Percentiles rank a stretch among this genome's conserved stretches.
phyloP scores from a whole-genome alignment of 2,329 filamentous ascomycete species.

The Penicillium digitatum region DNA sequence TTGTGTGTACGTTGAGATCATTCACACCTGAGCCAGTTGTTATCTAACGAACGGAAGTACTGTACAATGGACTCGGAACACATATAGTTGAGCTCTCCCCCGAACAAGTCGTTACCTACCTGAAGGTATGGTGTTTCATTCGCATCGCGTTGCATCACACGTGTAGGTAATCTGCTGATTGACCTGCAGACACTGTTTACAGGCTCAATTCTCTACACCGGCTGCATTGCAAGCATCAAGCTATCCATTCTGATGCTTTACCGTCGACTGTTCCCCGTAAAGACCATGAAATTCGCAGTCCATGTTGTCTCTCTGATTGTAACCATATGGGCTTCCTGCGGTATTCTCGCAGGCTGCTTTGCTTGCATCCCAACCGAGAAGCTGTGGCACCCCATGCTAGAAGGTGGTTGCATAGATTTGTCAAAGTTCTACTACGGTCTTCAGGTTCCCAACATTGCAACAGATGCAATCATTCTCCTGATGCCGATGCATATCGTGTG shows the following conservation, averaged over 20 bases:
- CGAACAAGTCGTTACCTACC: slow-evolving; percentile 18
- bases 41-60: slow-evolving; percentile 11
- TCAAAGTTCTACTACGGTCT: slow-evolving; percentile 28
- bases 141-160: neutral
- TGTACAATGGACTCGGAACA: slow-evolving; percentile 25
- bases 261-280: slow-evolving; percentile 24
- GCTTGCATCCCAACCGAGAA: slow-evolving; percentile 26
- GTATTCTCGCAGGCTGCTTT: slow-evolving; percentile 24
- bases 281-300: slow-evolving; percentile 21
- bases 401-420: slow-evolving; percentile 26
- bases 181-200: slow-evolving; percentile 20
- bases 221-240: slow-evolving; percentile 28
- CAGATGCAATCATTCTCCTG: slow-evolving; percentile 28
- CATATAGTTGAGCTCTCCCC: slow-evolving; percentile 19
- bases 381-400: slow-evolving; percentile 22
- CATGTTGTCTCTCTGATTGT: slow-evolving; percentile 21
- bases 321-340: slow-evolving; percentile 24
- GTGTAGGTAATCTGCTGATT: neutral
- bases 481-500: slow-evolving; percentile 28
- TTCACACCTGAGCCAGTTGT: neutral
- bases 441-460: slow-evolving; percentile 30
- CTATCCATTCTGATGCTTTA: slow-evolving; percentile 30
- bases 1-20: slow-evolving; percentile 19
- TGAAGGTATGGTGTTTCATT: slow-evolving; percentile 16
- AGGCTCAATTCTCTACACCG: slow-evolving; percentile 23